These are phyloP conservation scores for Ormosia semicastrata DNA, from an alignment of 306 rosid species.

Conservation along the genomic window DNA sequence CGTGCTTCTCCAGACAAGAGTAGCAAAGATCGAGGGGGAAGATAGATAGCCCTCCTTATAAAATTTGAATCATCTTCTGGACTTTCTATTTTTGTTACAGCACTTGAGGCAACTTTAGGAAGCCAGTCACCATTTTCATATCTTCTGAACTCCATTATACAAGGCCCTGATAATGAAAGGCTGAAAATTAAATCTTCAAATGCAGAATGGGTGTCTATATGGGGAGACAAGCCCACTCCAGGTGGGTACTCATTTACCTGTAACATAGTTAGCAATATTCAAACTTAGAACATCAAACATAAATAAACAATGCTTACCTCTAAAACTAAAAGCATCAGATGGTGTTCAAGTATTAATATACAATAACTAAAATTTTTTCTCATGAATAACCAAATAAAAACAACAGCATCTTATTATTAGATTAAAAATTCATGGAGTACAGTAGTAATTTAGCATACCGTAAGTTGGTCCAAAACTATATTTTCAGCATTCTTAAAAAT, in stretches of 20 bases:
- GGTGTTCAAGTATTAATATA: neutral
- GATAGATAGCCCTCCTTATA: constrained; percentile 62
- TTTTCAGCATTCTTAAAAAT: constrained; percentile 34
- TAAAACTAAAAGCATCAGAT: neutral
- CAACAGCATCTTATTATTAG: neutral
- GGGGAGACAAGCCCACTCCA: constrained; percentile 98
- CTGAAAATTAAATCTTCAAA: constrained; percentile 94
- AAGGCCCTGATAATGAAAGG: constrained; percentile 95
- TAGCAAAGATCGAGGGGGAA: constrained; percentile 79
- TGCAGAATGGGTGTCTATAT: constrained; percentile 97
- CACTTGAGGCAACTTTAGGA: constrained; percentile 47
- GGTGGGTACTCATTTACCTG: constrained; percentile 96
- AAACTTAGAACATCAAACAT: constrained; percentile 20
- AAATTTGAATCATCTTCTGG: constrained; percentile 50
- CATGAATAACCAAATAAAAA: neutral
- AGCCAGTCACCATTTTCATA: constrained; percentile 47
- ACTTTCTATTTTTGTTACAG: constrained; percentile 34
- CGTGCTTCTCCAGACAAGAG: constrained; percentile 90
- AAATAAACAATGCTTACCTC: neutral
- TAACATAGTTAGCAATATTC: constrained; percentile 28
- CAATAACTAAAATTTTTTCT: neutral
- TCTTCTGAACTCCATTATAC: constrained; percentile 94
- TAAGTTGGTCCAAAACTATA: constrained; percentile 76
- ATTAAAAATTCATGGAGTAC: neutral
- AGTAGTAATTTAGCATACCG: constrained; percentile 45